phyloP scores from a whole-genome alignment of 345 rosid genomes.

The Citrus australasica region DNA sequence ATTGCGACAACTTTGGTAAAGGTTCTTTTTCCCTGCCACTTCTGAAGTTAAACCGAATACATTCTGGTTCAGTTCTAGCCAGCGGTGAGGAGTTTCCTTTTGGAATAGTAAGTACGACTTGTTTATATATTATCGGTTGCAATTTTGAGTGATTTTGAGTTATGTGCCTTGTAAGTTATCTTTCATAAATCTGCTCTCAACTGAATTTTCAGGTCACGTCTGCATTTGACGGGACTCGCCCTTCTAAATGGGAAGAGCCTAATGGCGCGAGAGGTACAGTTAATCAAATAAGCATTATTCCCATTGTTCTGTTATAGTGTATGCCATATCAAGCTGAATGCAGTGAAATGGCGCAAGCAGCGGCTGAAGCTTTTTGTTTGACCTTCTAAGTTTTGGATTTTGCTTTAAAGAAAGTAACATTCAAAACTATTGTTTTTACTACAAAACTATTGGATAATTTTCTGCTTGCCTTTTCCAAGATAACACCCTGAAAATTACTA shows the following conservation, averaged over 20 bases:
- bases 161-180: neutral
- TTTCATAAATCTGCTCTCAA: constrained; percentile 1
- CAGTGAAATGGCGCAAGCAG: neutral
- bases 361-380: neutral
- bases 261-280: constrained; percentile 80
- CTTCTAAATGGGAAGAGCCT: constrained; percentile 95
- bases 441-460: neutral
- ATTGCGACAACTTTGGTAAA: constrained; percentile 31
- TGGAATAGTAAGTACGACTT: constrained; percentile 66
- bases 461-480: neutral
- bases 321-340: neutral
- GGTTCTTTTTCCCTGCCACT: constrained; percentile 54
- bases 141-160: neutral
- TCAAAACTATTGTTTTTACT: neutral
- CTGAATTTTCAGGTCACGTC: constrained; percentile 64
- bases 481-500: neutral
- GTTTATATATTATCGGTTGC: constrained; percentile 3
- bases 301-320: neutral
- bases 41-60: constrained; percentile 64
- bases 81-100: constrained; percentile 92
- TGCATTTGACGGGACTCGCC: constrained; percentile 83
- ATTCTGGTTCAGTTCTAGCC: constrained; percentile 84
- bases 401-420: neutral
- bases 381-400: neutral
- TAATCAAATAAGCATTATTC: neutral